Evolutionary conservation across 805 yeast genomes (phyloP).

Genomic region (Spathaspora sp.): DNA sequence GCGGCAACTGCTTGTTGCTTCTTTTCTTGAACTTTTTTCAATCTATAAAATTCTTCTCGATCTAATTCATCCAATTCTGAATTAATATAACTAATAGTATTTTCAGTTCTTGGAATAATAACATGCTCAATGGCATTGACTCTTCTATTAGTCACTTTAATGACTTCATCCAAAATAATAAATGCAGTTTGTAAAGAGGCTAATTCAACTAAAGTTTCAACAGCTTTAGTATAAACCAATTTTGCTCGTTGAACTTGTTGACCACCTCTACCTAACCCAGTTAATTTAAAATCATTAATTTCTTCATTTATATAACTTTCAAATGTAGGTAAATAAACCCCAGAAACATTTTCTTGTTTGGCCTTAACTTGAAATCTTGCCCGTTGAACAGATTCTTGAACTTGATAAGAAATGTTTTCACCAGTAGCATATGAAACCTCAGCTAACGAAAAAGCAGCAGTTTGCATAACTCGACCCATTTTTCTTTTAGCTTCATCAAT

Average conservation of each 20-base stretch:
- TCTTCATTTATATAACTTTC: slow-evolving; percentile 80
- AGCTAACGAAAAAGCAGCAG: slow-evolving; percentile 95
- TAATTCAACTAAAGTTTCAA: slow-evolving; percentile 92
- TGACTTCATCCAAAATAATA: slow-evolving; percentile 93
- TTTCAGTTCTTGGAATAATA: slow-evolving; percentile 95
- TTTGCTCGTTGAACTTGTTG: slow-evolving; percentile 96
- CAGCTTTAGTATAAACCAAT: slow-evolving; percentile 88
- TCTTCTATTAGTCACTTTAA: slow-evolving; percentile 96
- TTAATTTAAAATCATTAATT: slow-evolving; percentile 90
- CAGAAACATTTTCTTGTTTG: slow-evolving; percentile 92
- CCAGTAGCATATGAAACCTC: slow-evolving; percentile 98
- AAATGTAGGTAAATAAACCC: slow-evolving; percentile 91
- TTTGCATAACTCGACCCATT: slow-evolving; percentile 98
- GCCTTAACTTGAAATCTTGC: slow-evolving; percentile 91
- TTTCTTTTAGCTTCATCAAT: slow-evolving; percentile 94
- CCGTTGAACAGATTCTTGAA: slow-evolving; percentile 86
- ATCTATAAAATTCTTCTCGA: slow-evolving; percentile 95
- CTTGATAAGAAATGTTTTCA: slow-evolving; percentile 91
- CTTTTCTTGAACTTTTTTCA: slow-evolving; percentile 94
- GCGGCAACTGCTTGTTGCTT: slow-evolving; percentile 76
- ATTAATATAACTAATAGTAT: slow-evolving; percentile 86
- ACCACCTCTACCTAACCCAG: slow-evolving; percentile 98
- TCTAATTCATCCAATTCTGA: slow-evolving; percentile 96
- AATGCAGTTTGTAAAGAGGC: slow-evolving; percentile 97
- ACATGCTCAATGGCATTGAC: slow-evolving; percentile 99